Evolutionary conservation across 352 stramenopile genomes (phyloP).

Genomic region (Phytopythium mirpurense): DNA sequence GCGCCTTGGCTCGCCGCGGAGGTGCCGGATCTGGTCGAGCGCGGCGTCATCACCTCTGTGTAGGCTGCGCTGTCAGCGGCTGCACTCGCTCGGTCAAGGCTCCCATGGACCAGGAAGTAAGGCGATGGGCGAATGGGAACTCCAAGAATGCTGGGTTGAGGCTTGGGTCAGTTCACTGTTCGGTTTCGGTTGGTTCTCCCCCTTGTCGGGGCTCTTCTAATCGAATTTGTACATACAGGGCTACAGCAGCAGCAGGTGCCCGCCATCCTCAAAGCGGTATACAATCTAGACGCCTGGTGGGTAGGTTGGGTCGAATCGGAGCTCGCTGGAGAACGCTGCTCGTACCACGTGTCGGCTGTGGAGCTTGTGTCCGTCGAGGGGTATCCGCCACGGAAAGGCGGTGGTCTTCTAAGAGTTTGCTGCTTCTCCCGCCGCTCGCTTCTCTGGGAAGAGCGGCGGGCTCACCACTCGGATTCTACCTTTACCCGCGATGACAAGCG

Average conservation of each 20-base stretch:
- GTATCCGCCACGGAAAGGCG: too few relatives aligned
- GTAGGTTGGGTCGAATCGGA: not conserved
- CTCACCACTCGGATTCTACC: too few relatives aligned
- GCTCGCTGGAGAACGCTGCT: too few relatives aligned
- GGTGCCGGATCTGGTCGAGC: slow-evolving; percentile 81
- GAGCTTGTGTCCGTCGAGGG: too few relatives aligned
- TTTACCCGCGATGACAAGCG: slow-evolving; percentile 59
- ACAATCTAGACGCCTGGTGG: slow-evolving; percentile 1
- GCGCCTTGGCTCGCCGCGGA: slow-evolving; percentile 85
- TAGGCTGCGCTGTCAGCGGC: slow-evolving; percentile 14
- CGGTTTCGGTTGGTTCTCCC: not conserved
- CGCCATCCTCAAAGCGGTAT: not conserved
- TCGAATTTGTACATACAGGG: not conserved
- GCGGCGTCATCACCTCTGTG: slow-evolving; percentile 64
- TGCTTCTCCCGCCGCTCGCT: too few relatives aligned
- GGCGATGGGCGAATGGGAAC: not conserved
- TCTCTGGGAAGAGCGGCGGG: too few relatives aligned
- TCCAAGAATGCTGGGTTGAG: not conserved
- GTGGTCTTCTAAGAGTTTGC: too few relatives aligned
- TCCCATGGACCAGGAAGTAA: too few relatives aligned
- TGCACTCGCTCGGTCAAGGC: not conserved
- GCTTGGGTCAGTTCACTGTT: not conserved
- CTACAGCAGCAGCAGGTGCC: not conserved
- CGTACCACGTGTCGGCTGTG: slow-evolving; percentile 39
- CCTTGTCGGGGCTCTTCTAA: not conserved